These are phyloP conservation scores for Russula olivacea DNA, from an alignment of 768 basidiomycete genomes.

Conservation along the genomic window DNA sequence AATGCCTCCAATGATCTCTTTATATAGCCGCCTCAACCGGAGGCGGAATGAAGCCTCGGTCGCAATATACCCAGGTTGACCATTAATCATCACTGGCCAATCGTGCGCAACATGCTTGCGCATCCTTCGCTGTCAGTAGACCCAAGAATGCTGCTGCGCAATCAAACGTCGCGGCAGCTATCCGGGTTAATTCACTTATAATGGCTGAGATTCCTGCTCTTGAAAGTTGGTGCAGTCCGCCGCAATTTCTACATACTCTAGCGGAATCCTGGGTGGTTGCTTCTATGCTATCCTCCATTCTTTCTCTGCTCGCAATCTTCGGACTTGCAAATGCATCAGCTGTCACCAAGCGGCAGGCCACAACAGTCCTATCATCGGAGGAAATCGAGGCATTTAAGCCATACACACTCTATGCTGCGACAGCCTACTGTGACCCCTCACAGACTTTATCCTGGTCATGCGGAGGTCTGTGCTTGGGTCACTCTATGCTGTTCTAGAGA, in stretches of 20 bases:
- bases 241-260: not conserved
- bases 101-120: too few species aligned
- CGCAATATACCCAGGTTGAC: not conserved
- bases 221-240: not conserved
- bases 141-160: not conserved
- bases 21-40: too few species aligned
- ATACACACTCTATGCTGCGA: conserved; percentile 46
- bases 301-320: not conserved
- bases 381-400: conserved; percentile 43
- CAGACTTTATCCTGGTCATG: conserved; percentile 47
- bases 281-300: not conserved
- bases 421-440: conserved; percentile 44
- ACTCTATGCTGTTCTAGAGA: not conserved
- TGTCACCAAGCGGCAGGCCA: not conserved
- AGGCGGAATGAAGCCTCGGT: too few species aligned
- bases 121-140: not conserved
- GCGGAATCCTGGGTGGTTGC: not conserved
- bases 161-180: too few species aligned
- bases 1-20: too few species aligned
- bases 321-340: not conserved
- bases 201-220: not conserved
- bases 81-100: not conserved
- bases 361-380: not conserved
- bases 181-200: not conserved
- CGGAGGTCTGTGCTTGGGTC: conserved; percentile 34